phyloP scores from a whole-genome alignment of 352 stramenopile genomes.

The Phytophthora sp. region DNA sequence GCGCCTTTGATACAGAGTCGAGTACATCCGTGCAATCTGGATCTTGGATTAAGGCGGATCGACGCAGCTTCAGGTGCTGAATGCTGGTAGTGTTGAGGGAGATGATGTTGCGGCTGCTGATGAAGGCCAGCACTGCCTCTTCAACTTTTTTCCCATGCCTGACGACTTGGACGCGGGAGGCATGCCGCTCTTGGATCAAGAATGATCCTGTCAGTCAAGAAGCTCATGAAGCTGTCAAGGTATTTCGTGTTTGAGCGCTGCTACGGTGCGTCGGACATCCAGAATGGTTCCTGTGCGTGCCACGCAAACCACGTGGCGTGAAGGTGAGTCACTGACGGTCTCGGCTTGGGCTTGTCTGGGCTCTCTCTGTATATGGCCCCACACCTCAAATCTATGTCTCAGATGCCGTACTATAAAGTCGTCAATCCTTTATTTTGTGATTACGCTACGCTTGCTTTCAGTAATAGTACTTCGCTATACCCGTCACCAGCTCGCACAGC shows the following conservation, averaged over 20 bases:
- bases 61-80: background rate
- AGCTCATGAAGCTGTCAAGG: conserved; percentile 27
- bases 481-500: background rate
- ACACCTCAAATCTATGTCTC: too few species aligned
- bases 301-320: conserved; percentile 21
- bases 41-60: background rate
- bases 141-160: too few species aligned
- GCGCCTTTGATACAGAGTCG: background rate
- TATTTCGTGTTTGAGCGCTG: conserved; percentile 15
- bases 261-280: conserved; percentile 1
- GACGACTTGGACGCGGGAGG: conserved; percentile 9
- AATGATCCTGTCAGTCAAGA: conserved; percentile 3
- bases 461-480: conserved; percentile 4
- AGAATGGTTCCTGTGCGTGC: conserved; percentile 12
- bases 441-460: too few species aligned
- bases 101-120: background rate
- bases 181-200: conserved; percentile 7
- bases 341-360: conserved; percentile 10
- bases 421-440: too few species aligned
- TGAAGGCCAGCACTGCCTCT: conserved; percentile 6
- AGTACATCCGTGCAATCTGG: conserved; percentile 4
- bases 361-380: too few species aligned
- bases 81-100: conserved; percentile 1
- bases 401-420: too few species aligned
- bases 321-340: conserved; percentile 3